Evolutionary conservation across 257 asterid genomes (phyloP).

Genomic region (Solanum microdontum): DNA sequence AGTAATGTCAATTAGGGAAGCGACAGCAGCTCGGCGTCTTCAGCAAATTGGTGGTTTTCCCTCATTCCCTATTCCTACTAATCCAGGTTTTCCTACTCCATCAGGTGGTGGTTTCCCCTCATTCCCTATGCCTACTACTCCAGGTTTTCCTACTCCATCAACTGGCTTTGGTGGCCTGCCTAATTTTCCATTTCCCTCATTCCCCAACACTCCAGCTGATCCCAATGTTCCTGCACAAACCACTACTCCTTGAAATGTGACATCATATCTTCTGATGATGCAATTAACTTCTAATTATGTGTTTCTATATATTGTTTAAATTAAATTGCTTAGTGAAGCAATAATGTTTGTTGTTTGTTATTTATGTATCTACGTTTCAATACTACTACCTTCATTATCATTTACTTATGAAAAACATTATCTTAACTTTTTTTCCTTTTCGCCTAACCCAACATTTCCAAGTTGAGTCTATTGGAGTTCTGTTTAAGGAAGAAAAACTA

Average conservation of each 20-base stretch:
- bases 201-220: constrained; percentile 7
- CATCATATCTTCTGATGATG: neutral
- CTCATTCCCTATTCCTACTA: neutral
- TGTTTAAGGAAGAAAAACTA: too few species aligned
- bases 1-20: neutral
- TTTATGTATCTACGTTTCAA: neutral
- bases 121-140: neutral
- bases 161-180: neutral
- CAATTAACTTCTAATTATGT: neutral
- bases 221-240: constrained; percentile 3
- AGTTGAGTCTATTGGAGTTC: too few species aligned
- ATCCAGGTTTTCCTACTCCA: neutral
- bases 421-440: neutral
- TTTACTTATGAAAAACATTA: neutral
- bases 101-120: neutral
- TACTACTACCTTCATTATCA: neutral
- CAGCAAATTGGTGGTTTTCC: constrained; percentile 9
- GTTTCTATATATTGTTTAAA: neutral
- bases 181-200: neutral
- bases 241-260: neutral
- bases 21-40: constrained; percentile 13
- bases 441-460: neutral
- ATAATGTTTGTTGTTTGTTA: neutral
- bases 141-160: neutral
- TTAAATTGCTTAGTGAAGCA: neutral